phyloP scores from a whole-genome alignment of 805 yeast species.

The Starmerella vitae region DNA sequence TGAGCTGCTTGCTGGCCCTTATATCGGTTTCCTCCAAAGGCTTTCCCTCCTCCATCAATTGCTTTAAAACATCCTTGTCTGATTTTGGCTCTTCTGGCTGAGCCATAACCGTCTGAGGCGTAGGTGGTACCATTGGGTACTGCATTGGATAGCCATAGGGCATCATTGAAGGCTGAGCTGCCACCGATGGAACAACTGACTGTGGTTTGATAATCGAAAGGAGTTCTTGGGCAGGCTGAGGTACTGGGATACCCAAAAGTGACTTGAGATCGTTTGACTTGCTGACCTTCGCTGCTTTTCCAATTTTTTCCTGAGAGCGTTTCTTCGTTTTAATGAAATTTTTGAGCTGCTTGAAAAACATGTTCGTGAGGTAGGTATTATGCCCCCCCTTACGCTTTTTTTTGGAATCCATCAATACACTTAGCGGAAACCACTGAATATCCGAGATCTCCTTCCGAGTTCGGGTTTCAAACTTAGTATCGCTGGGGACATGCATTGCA shows the following conservation, averaged over 20 bases:
- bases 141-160: neutral
- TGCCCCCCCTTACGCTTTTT: neutral
- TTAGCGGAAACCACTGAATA: slow-evolving; percentile 52
- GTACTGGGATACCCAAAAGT: slow-evolving; percentile 24
- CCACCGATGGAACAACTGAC: too few relatives aligned
- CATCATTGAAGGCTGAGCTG: neutral
- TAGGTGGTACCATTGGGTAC: neutral
- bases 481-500: slow-evolving; percentile 64
- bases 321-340: neutral
- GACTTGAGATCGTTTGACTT: slow-evolving; percentile 25
- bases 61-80: slow-evolving; percentile 22
- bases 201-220: slow-evolving; percentile 12
- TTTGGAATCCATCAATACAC: slow-evolving; percentile 25
- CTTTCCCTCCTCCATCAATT: slow-evolving; percentile 20
- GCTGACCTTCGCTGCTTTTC: slow-evolving; percentile 22
- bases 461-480: slow-evolving; percentile 57
- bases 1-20: slow-evolving; percentile 16
- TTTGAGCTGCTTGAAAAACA: neutral
- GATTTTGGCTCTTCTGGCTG: neutral
- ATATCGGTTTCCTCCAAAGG: slow-evolving; percentile 4
- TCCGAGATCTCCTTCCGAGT: slow-evolving; percentile 79
- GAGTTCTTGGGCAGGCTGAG: slow-evolving; percentile 8
- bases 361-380: neutral
- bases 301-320: neutral
- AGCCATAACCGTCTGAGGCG: neutral